Evolutionary conservation across 345 rosid genomes (phyloP), one percentile per base, ranked within the genome.

Genomic region (Syzygium oleosum): DNA sequence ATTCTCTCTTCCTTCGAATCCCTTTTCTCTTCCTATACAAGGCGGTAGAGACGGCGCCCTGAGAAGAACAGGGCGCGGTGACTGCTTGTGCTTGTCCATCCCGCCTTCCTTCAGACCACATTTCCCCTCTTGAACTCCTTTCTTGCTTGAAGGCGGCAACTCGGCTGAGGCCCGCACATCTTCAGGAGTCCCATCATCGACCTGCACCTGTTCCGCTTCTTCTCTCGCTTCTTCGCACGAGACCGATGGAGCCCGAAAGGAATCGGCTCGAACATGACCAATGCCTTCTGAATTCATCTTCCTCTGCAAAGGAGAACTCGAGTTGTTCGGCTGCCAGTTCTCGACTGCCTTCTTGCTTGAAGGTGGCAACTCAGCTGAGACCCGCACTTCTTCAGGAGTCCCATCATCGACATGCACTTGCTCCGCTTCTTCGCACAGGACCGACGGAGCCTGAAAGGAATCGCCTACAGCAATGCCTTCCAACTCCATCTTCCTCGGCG

Each of bases 1-100:
- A 12, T 51, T 27, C 65, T 54, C 55, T n/a, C 31, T 51, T 61
- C 86, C 89, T 38, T 59, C 85, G 7, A 55, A 31, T 27, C 19
- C 51, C 56, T 85, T 38, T n/a, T 46, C 85, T 73, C 85, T 79
- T 21, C 89, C 78, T 7, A 88, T 80, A 52, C 80, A 49, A 56
- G 89, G 89, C 12, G 89, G 89, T 22, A 88, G 80, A 14, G 87
- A 88, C 22, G 89, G 89, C 43, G 87, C 85, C 79, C 79, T 79
- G 51, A 79, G 51, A 51, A 88, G 89, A 5, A 23, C 78, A 4
- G 11, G 87, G 21, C 41, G 56, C 13, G 85, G 22, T 49, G 23
- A 43, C 25, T 61, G 55, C 84, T 65, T 21, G 38, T 27, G 51
- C 29, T 12, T 13, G 51, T 27, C 84, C 86, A 25, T 19, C 49